Percentiles rank a stretch among this genome's conserved stretches.
Conservation (phyloP, 164 flowering plant species). For the Protea cynaroides region DNA sequence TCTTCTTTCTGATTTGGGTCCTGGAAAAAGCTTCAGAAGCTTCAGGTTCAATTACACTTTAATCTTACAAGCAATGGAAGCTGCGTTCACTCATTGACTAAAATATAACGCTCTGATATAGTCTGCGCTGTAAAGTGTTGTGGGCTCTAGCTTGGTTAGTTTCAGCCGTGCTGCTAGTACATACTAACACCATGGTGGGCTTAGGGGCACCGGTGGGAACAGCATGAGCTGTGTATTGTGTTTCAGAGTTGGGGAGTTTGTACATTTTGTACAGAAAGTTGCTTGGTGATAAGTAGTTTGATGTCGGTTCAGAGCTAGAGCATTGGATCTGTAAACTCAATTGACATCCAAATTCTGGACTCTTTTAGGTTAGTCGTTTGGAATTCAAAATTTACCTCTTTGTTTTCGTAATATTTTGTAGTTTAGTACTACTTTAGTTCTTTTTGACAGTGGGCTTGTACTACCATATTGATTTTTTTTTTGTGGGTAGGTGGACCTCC, state of each 20-base stretch:
- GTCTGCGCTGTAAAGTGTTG: constrained; percentile 6
- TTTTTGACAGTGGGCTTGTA: too few relatives aligned
- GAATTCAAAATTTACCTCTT: too few relatives aligned
- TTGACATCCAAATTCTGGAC: too few relatives aligned
- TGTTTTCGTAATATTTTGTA: too few relatives aligned
- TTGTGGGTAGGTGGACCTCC: too few relatives aligned
- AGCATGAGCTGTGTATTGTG: background rate
- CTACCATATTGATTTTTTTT: too few relatives aligned
- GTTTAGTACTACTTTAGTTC: too few relatives aligned
- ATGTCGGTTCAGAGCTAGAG: too few relatives aligned
- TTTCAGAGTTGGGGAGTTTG: background rate
- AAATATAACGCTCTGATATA: background rate
- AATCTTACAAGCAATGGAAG: constrained; percentile 28
- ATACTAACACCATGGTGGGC: background rate
- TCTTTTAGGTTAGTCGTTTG: too few relatives aligned
- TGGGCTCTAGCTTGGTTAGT: constrained; percentile 1
- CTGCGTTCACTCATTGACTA: constrained; percentile 12
- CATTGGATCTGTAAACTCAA: too few relatives aligned
- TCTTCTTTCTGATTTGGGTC: constrained; percentile 13
- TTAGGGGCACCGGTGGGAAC: background rate
- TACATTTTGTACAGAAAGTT: background rate
- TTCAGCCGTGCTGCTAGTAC: background rate
- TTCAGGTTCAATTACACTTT: constrained; percentile 28
- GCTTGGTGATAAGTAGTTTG: too few relatives aligned
- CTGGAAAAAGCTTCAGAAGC: constrained; percentile 33